phyloP scores from a whole-genome alignment of 495 filamentous ascomycete species.

The Tricharina praecox region DNA sequence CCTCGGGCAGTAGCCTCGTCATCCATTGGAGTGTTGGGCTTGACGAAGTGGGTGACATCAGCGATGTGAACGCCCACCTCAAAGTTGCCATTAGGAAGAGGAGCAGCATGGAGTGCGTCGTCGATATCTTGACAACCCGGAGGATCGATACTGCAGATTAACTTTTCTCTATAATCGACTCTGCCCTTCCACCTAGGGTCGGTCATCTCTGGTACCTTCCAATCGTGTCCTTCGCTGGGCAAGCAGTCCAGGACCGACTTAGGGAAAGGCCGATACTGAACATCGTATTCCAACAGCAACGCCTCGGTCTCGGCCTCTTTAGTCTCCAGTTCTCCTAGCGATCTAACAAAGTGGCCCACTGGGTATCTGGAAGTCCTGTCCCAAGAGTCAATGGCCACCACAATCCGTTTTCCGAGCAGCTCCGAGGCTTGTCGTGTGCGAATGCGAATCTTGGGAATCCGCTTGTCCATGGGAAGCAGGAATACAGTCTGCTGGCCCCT shows the following conservation, averaged over 20 bases:
- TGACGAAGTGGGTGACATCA: slow-evolving; percentile 95
- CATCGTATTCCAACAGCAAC: slow-evolving; percentile 81
- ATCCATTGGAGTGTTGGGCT: slow-evolving; percentile 94
- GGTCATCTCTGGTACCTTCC: slow-evolving; percentile 68
- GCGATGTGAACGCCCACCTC: slow-evolving; percentile 99
- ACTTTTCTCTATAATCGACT: slow-evolving; percentile 63
- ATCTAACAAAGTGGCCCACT: slow-evolving; percentile 81
- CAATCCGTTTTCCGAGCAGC: slow-evolving; percentile 72
- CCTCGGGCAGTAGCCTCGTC: slow-evolving; percentile 79
- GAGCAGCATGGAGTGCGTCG: slow-evolving; percentile 78
- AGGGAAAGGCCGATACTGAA: slow-evolving; percentile 94
- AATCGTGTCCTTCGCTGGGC: slow-evolving; percentile 79
- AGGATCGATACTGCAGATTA: slow-evolving; percentile 95
- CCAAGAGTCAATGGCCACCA: slow-evolving; percentile 95
- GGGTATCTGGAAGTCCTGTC: slow-evolving; percentile 83
- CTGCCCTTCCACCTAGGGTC: slow-evolving; percentile 74
- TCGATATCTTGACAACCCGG: slow-evolving; percentile 95
- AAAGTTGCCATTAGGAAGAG: slow-evolving; percentile 78
- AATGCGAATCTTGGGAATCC: slow-evolving; percentile 85
- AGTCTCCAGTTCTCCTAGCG: slow-evolving; percentile 79
- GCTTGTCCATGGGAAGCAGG: slow-evolving; percentile 91
- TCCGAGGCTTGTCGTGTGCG: slow-evolving; percentile 78
- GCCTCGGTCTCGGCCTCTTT: slow-evolving; percentile 96
- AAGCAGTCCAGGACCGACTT: slow-evolving; percentile 88
- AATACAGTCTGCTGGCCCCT: slow-evolving; percentile 83